Base-by-base conservation (phyloP, 2,329 filamentous ascomycete genomes). In the Arthrobotrys musiformis region DNA sequence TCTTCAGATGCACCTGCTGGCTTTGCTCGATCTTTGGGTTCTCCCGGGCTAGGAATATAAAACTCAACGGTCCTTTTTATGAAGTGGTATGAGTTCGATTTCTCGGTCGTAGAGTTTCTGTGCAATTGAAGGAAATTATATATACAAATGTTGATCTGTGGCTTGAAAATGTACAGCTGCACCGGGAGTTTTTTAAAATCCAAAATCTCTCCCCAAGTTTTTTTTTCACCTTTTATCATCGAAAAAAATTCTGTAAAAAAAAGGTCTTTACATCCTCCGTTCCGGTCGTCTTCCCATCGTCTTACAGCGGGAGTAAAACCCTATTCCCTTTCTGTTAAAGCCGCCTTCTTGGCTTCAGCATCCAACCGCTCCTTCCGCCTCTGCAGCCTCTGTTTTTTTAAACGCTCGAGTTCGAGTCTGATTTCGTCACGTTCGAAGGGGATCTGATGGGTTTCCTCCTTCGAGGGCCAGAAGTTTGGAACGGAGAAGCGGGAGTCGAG, bases 401-500 rank as follows among this genome's bases (percentile, higher is more conserved):
- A 78, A 79, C 92, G 86, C 82, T 92, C 87, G 80, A 96, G 86
- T 85, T 99, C 95, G 79, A 88, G 88, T 72, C 90, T 88, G 82
- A 99, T 95, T 84, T 96, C 93, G 68, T 95, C 92, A 79, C 87
- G 86, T 80, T 95, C 92, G 75, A 89, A 89, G 1, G 93, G 93
- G 52, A 95, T 88, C 81, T 88, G 89, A 84, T 95, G 91, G 76
- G 91, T 91, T 82, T 94, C 87, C 79, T 92, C 90, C 3, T 90
- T 87, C 82, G 90, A 93, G 28, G 95, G 95, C 95, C 95, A 99
- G 87, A 99, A 99, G 72, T 91, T 92, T 22, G 92, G 90, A 0
- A 98, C 93, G 56, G 88, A 86, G 86, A 99, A 99, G 79, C 93
- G 91, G 80, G 91, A 88, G 85, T 99, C 95, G 83, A 99, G 92